These are phyloP conservation scores for Penicillium sp. DNA, from an alignment of 2,329 filamentous ascomycete genomes.

Conservation along the genomic window DNA sequence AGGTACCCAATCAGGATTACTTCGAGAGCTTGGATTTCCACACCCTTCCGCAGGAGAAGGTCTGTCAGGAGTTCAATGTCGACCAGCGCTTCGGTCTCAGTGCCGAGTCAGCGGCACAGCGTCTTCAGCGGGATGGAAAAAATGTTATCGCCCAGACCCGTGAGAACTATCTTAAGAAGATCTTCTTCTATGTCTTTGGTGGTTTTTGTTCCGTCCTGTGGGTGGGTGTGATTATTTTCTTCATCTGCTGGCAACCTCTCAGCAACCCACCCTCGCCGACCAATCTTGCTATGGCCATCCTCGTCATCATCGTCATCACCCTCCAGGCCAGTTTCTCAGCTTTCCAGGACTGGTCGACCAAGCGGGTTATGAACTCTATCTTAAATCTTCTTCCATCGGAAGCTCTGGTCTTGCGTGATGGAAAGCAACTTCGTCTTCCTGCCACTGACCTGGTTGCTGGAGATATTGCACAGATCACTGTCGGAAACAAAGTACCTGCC, in stretches of 20 bases:
- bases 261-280: slow-evolving; percentile 69
- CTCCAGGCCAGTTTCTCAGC: slow-evolving; percentile 70
- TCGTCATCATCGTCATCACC: slow-evolving; percentile 70
- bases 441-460: slow-evolving; percentile 71
- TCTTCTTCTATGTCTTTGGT: slow-evolving; percentile 72
- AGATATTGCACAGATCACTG: slow-evolving; percentile 68
- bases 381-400: slow-evolving; percentile 73
- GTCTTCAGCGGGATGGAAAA: slow-evolving; percentile 63
- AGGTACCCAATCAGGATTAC: slow-evolving; percentile 41
- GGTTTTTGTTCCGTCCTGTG: slow-evolving; percentile 77
- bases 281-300: slow-evolving; percentile 71
- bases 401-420: slow-evolving; percentile 67
- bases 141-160: slow-evolving; percentile 69
- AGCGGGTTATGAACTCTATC: slow-evolving; percentile 76
- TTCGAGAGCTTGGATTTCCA: slow-evolving; percentile 69
- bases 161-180: slow-evolving; percentile 60
- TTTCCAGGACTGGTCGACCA: slow-evolving; percentile 75
- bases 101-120: slow-evolving; percentile 55
- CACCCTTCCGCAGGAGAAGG: slow-evolving; percentile 56
- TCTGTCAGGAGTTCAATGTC: slow-evolving; percentile 62
- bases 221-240: slow-evolving; percentile 69
- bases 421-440: slow-evolving; percentile 51
- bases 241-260: slow-evolving; percentile 74
- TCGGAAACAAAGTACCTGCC: slow-evolving; percentile 74
- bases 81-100: slow-evolving; percentile 62